Percentiles rank a stretch among this genome's conserved stretches.
Evolutionary conservation across 306 rosid genomes (phyloP).

Genomic region (Glycine soja): DNA sequence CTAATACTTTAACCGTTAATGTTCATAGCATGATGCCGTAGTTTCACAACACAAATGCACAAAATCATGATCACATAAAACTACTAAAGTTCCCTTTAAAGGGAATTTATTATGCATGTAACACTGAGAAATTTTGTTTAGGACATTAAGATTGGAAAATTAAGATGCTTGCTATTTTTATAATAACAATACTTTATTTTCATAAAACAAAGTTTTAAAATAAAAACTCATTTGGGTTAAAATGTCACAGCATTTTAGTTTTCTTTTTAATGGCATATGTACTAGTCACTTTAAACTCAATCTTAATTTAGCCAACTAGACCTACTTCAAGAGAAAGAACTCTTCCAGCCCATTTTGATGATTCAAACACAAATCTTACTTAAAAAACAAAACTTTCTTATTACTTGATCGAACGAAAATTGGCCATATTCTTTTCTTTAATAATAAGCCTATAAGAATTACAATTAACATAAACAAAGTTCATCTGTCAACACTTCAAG

Average conservation of each 20-base stretch:
- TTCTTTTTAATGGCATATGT: too few relatives aligned
- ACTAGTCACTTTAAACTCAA: background rate
- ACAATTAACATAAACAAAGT: conserved; percentile 12
- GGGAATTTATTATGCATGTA: too few relatives aligned
- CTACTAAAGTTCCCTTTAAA: too few relatives aligned
- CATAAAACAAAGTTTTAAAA: background rate
- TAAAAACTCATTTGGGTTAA: background rate
- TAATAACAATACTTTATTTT: background rate
- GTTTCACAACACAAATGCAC: too few relatives aligned
- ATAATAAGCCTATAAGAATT: conserved; percentile 3
- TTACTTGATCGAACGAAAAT: background rate
- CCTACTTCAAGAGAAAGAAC: background rate
- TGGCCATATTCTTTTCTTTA: background rate
- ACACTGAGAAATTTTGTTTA: too few relatives aligned
- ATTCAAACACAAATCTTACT: too few relatives aligned
- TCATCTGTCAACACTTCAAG: background rate
- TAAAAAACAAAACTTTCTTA: too few relatives aligned
- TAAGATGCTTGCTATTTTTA: too few relatives aligned
- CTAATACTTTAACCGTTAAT: background rate
- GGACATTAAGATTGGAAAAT: too few relatives aligned
- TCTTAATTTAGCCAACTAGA: background rate
- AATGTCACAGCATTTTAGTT: background rate
- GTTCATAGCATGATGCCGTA: background rate
- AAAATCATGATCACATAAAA: too few relatives aligned
- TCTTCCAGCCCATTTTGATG: background rate